These are phyloP conservation scores for Rugosomyces carneus DNA, from an alignment of 1,284 basidiomycete genomes.

Conservation along the genomic window DNA sequence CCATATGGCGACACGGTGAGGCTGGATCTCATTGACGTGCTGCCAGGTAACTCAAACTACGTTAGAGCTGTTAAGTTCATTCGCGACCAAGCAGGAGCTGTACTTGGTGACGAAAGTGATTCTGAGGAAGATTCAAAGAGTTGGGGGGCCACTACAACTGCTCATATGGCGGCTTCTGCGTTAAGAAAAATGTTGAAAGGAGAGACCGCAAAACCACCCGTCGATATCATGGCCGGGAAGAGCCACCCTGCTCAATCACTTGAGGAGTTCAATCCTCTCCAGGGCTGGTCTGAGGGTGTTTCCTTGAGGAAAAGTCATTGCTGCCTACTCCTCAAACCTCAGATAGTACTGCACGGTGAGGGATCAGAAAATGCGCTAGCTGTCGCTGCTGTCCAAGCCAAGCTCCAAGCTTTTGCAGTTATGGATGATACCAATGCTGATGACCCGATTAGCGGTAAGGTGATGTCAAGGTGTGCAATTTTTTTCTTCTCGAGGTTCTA, in stretches of 20 bases:
- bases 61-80: conserved; percentile 78
- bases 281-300: conserved; percentile 68
- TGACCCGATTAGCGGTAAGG: conserved; percentile 80
- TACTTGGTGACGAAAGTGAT: conserved; percentile 26
- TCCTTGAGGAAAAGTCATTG: conserved; percentile 68
- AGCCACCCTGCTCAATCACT: conserved; percentile 16
- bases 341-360: conserved; percentile 77
- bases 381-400: conserved; percentile 78
- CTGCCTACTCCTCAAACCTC: conserved; percentile 86
- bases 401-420: conserved; percentile 77
- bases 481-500: background rate
- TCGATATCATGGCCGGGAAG: conserved; percentile 32
- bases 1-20: conserved; percentile 80
- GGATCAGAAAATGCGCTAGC: conserved; percentile 62
- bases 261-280: conserved; percentile 48
- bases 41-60: conserved; percentile 1
- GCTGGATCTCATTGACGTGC: conserved; percentile 6
- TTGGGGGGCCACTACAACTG: conserved; percentile 32
- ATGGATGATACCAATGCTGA: conserved; percentile 76
- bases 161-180: conserved; percentile 56
- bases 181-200: conserved; percentile 56
- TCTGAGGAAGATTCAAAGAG: conserved; percentile 28
- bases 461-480: conserved; percentile 70
- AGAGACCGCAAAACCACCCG: conserved; percentile 39
- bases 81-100: conserved; percentile 65